Conservation (phyloP, 2,329 filamentous ascomycete genomes). For the Colletotrichum sp. region DNA sequence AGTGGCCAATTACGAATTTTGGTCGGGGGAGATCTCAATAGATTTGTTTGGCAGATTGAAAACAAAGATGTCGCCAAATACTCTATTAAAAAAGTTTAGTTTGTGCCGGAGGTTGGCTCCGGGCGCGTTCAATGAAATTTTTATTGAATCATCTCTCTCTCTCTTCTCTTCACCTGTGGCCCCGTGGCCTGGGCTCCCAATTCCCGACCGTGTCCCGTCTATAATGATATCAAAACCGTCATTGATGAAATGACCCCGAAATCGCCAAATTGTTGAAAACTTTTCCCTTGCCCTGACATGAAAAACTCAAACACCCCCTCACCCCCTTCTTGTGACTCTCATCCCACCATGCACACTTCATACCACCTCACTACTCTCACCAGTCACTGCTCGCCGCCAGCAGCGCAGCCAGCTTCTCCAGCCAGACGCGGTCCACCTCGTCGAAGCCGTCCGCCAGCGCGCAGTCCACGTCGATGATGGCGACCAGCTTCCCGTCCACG, state of each 20-base stretch:
- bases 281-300: background rate
- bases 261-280: background rate
- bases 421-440: constrained; percentile 65
- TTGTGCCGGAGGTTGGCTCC: background rate
- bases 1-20: background rate
- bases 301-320: background rate
- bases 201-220: background rate
- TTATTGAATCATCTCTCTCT: background rate
- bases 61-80: background rate
- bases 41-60: background rate
- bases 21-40: background rate
- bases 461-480: constrained; percentile 84
- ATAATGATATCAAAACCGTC: background rate
- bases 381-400: constrained; percentile 70
- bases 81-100: background rate
- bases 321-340: background rate
- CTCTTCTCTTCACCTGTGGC: background rate
- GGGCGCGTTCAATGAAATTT: background rate
- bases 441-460: constrained; percentile 71
- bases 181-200: background rate
- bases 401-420: constrained; percentile 71
- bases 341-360: background rate
- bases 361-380: constrained; percentile 35
- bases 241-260: background rate
- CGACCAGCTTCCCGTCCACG: constrained; percentile 57